Evolutionary conservation across 352 stramenopile genomes (phyloP).

Genomic region (Pythium dissotocum): DNA sequence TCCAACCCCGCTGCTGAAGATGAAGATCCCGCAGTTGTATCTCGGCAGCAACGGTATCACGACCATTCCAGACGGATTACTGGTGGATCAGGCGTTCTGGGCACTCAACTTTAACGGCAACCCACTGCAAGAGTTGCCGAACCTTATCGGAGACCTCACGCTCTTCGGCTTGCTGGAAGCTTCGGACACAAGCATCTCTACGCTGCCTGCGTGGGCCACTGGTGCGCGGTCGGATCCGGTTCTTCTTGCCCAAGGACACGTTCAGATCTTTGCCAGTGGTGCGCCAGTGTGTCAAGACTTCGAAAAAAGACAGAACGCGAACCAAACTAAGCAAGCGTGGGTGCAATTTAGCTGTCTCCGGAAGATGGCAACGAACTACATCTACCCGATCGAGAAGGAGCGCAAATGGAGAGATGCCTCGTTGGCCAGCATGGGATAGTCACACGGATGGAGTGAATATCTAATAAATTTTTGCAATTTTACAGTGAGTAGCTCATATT

Average conservation of each 20-base stretch:
- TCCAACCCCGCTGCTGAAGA: conserved; percentile 1
- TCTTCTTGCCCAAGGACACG: background rate
- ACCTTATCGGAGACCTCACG: conserved; percentile 1
- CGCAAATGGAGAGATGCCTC: conserved; percentile 10
- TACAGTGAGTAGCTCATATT: background rate
- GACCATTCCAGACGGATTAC: conserved; percentile 2
- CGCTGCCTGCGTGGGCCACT: conserved; percentile 3
- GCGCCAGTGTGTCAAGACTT: conserved; percentile 13
- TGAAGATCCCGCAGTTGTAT: conserved; percentile 19
- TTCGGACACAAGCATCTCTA: background rate
- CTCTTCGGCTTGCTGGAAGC: background rate
- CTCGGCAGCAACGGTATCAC: conserved; percentile 17
- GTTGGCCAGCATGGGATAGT: background rate
- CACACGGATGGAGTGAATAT: background rate
- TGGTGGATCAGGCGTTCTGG: conserved; percentile 9
- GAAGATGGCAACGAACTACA: background rate
- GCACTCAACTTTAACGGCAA: conserved; percentile 15
- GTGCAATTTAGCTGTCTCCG: background rate
- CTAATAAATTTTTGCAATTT: background rate
- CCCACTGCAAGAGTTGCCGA: conserved; percentile 3
- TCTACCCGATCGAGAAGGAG: conserved; percentile 22
- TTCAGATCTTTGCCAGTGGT: conserved; percentile 1
- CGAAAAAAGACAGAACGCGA: background rate
- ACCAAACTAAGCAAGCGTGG: background rate
- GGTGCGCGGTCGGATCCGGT: background rate